Percentiles rank a stretch among this genome's conserved stretches.
Conservation (phyloP, 179 eudicot species). For the Actinidia polygama region DNA sequence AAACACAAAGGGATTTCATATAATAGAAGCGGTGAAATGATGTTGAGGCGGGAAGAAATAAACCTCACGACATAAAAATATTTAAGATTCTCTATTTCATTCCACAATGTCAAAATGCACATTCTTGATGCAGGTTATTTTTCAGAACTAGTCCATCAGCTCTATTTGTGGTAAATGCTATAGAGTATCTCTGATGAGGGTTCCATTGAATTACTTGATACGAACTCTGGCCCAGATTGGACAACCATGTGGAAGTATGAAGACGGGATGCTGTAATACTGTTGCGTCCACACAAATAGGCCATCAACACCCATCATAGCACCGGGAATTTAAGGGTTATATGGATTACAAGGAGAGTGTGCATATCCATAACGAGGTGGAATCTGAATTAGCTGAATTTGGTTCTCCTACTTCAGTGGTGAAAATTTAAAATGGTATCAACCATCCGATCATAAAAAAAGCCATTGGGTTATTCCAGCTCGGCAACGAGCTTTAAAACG, state of each 20-base stretch:
- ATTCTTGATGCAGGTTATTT: constrained; percentile 44
- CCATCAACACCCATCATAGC: constrained; percentile 90
- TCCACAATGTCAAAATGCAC: too few relatives aligned
- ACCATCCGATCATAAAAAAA: too few relatives aligned
- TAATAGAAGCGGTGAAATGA: too few relatives aligned
- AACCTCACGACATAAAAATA: too few relatives aligned
- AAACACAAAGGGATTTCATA: too few relatives aligned
- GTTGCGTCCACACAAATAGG: constrained; percentile 58
- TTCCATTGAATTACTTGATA: constrained; percentile 48
- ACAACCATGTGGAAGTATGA: constrained; percentile 67
- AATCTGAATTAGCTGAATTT: too few relatives aligned
- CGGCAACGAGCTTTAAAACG: too few relatives aligned
- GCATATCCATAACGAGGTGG: constrained; percentile 84
- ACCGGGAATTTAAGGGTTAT: constrained; percentile 98
- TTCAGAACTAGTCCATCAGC: constrained; percentile 45
- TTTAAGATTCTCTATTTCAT: too few relatives aligned
- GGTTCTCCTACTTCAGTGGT: too few relatives aligned
- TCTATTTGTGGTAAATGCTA: constrained; percentile 44
- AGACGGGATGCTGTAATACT: constrained; percentile 68
- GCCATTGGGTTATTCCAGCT: too few relatives aligned
- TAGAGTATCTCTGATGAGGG: constrained; percentile 38
- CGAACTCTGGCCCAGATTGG: constrained; percentile 58
- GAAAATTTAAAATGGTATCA: too few relatives aligned
- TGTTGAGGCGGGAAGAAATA: too few relatives aligned
- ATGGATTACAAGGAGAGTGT: constrained; percentile 86